Evolutionary conservation across 2,329 filamentous ascomycete species (phyloP).

Genomic region (Colletotrichum melonis): DNA sequence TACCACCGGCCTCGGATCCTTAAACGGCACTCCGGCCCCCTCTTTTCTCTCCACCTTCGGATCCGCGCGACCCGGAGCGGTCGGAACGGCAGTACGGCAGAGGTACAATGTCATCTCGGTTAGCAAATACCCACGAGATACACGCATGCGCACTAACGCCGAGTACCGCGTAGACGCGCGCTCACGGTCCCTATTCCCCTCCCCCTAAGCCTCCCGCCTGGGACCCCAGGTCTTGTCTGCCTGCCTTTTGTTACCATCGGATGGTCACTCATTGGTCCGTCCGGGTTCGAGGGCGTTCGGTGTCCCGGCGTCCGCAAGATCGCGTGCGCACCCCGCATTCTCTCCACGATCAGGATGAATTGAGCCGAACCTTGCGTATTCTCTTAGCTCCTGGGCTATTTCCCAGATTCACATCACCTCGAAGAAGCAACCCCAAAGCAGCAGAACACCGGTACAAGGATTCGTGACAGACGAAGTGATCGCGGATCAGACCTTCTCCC

Average conservation of each 20-base stretch:
- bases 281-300: not conserved
- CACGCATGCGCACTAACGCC: constrained; percentile 2
- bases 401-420: not conserved
- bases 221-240: not conserved
- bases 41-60: not conserved
- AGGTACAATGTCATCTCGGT: constrained; percentile 21
- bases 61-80: not conserved
- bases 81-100: not conserved
- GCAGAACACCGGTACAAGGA: not conserved
- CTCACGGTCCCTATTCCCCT: not conserved
- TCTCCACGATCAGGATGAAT: not conserved
- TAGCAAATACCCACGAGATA: not conserved
- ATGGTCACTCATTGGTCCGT: constrained; percentile 7
- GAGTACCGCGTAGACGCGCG: not conserved
- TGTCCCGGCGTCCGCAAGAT: not conserved
- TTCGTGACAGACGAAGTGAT: not conserved
- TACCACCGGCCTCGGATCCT: not conserved
- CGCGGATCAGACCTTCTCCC: not conserved
- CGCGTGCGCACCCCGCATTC: constrained; percentile 26
- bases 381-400: not conserved
- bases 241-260: constrained; percentile 8
- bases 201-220: not conserved
- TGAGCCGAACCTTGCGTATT: not conserved
- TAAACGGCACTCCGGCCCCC: not conserved
- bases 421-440: not conserved